These are phyloP conservation scores for Colletotrichum lindemuthianum DNA, from an alignment of 2,329 filamentous ascomycete genomes.

Conservation along the genomic window DNA sequence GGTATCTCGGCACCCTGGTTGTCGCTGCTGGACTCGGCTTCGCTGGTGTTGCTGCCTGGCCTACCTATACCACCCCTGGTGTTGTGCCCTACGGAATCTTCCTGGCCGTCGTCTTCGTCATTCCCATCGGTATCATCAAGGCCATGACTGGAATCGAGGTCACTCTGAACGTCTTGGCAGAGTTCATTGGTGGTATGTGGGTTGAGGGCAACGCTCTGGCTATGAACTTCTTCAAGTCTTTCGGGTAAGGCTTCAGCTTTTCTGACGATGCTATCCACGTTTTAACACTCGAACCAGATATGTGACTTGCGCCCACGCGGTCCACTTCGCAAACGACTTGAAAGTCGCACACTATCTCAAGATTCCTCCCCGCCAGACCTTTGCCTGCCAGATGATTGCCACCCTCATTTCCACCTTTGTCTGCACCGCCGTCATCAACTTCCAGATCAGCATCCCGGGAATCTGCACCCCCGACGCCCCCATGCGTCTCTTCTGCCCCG, in stretches of 20 bases:
- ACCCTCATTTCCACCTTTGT: conserved; percentile 64
- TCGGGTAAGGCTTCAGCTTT: conserved; percentile 10
- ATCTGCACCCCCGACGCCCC: conserved; percentile 59
- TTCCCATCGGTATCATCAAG: conserved; percentile 56
- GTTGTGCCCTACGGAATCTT: conserved; percentile 54
- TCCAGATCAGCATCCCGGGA: conserved; percentile 58
- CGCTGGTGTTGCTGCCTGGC: conserved; percentile 51
- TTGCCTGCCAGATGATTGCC: conserved; percentile 67
- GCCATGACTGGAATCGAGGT: conserved; percentile 55
- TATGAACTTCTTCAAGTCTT: conserved; percentile 58
- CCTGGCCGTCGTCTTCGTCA: conserved; percentile 54
- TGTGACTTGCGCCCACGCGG: conserved; percentile 60
- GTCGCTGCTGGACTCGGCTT: conserved; percentile 49
- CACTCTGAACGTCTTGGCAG: conserved; percentile 57
- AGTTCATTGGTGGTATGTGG: conserved; percentile 57
- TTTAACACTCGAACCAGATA: conserved; percentile 40
- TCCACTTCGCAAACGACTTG: conserved; percentile 59
- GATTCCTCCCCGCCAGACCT: conserved; percentile 69
- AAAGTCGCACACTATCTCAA: conserved; percentile 67
- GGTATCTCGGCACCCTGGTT: conserved; percentile 49
- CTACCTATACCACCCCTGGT: conserved; percentile 52
- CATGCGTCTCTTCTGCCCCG: conserved; percentile 62
- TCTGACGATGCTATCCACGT: conserved; percentile 20
- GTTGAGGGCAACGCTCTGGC: conserved; percentile 55
- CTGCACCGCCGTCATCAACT: conserved; percentile 57